phyloP scores from a whole-genome alignment of 1,284 basidiomycete species.

The Ganoderma leucocontextum region DNA sequence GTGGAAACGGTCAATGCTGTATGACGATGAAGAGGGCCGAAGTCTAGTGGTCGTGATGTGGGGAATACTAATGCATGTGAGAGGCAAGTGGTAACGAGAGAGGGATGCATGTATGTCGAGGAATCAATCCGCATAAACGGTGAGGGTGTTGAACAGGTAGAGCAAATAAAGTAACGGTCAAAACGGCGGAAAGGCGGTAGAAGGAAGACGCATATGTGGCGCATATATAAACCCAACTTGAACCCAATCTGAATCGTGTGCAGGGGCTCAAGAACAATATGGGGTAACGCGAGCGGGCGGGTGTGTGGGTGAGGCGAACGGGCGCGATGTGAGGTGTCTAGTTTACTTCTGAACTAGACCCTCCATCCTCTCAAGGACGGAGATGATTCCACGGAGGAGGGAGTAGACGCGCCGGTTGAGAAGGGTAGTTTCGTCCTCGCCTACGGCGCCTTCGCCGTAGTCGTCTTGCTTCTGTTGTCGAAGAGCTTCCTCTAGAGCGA shows the following conservation, averaged over 20 bases:
- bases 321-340: not conserved
- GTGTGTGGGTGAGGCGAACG: not conserved
- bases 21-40: not conserved
- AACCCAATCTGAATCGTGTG: not conserved
- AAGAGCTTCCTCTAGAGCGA: slow-evolving; percentile 79
- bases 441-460: slow-evolving; percentile 29
- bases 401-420: slow-evolving; percentile 63
- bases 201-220: not conserved
- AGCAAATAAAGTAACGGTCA: slow-evolving; percentile 9
- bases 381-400: slow-evolving; percentile 66
- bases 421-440: slow-evolving; percentile 43
- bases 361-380: slow-evolving; percentile 72
- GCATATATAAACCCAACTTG: slow-evolving; percentile 3
- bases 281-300: not conserved
- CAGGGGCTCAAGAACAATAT: not conserved
- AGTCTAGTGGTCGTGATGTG: not conserved
- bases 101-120: not conserved
- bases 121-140: not conserved
- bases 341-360: slow-evolving; percentile 49
- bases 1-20: not conserved
- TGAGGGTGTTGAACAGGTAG: not conserved
- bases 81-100: not conserved
- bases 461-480: slow-evolving; percentile 41
- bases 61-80: not conserved
- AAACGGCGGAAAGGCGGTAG: not conserved